Conservation (phyloP, 2,329 filamentous ascomycete species). For the Penicillium sp. region DNA sequence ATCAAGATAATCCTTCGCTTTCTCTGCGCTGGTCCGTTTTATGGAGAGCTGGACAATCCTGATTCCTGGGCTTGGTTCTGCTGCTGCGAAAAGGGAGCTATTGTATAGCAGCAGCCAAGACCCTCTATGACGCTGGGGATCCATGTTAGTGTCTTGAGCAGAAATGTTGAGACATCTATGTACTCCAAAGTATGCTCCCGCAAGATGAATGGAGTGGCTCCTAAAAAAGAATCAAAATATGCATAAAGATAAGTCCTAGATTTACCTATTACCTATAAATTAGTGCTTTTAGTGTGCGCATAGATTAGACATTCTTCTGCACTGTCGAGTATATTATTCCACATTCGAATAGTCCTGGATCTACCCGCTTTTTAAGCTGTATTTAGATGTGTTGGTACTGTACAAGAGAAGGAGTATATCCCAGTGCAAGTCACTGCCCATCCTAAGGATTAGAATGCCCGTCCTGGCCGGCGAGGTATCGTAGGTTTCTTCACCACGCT, state of each 20-base stretch:
- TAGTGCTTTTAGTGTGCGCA: no score
- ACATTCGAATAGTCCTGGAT: not conserved
- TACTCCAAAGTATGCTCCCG: not conserved
- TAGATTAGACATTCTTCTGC: no score
- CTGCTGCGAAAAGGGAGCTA: not conserved
- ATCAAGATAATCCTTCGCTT: slow-evolving; percentile 1
- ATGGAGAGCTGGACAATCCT: slow-evolving; percentile 4
- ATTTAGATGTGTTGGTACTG: slow-evolving; percentile 3
- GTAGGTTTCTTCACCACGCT: slow-evolving; percentile 41
- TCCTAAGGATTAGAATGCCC: slow-evolving; percentile 27
- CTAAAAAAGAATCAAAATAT: not conserved
- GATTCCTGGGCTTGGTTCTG: not conserved
- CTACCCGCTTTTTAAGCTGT: not conserved
- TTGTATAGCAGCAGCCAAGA: not conserved
- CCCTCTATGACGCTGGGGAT: not conserved
- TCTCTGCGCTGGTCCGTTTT: slow-evolving; percentile 10
- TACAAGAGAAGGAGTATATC: slow-evolving; percentile 10
- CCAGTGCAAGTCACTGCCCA: not conserved
- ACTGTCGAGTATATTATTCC: slow-evolving; percentile 9
- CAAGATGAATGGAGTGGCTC: not conserved
- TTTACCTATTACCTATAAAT: no score
- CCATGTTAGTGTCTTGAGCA: not conserved
- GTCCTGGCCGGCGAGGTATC: slow-evolving; percentile 33
- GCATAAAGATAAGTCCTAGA: not conserved
- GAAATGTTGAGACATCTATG: not conserved